A percentile compares a stretch with the other conserved stretches of the same genome.
These are phyloP conservation scores for Neofusicoccum laricinum DNA, from an alignment of 2,329 filamentous ascomycete species.

Conservation along the genomic window DNA sequence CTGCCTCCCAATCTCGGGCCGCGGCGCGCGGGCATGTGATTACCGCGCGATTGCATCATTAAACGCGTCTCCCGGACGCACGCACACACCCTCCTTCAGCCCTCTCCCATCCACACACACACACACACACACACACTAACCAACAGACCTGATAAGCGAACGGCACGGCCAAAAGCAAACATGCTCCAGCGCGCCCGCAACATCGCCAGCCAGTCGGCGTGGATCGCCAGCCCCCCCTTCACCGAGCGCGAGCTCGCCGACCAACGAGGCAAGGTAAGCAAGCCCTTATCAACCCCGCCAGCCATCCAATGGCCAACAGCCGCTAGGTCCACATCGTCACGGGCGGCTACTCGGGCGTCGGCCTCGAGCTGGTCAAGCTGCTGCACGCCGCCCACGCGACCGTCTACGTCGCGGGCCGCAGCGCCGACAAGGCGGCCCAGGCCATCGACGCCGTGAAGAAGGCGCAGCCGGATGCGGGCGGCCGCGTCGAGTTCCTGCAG, in stretches of 20 bases:
- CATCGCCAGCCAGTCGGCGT: constrained; percentile 23
- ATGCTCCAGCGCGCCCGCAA: constrained; percentile 13
- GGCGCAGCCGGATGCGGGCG: constrained; percentile 29
- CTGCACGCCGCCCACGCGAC: constrained; percentile 54
- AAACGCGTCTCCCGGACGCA: neutral
- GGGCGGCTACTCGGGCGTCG: constrained; percentile 49
- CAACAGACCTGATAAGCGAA: too few species aligned
- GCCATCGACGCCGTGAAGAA: constrained; percentile 46
- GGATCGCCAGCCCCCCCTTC: constrained; percentile 38
- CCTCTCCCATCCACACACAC: neutral
- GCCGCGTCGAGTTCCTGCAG: constrained; percentile 24
- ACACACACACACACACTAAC: too few species aligned
- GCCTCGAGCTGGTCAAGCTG: constrained; percentile 52
- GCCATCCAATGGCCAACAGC: neutral
- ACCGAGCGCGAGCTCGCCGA: constrained; percentile 44
- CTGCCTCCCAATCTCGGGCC: neutral
- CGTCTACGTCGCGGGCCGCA: constrained; percentile 56
- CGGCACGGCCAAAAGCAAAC: too few species aligned
- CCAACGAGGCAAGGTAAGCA: constrained; percentile 19
- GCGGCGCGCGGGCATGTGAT: neutral
- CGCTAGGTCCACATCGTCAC: constrained; percentile 44
- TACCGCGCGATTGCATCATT: neutral
- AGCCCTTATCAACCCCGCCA: neutral
- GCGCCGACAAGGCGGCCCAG: constrained; percentile 40
- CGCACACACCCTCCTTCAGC: neutral